These are phyloP conservation scores for Chrysochromulina tobinii DNA, from an alignment of 78 protist genomes.

Conservation along the genomic window DNA sequence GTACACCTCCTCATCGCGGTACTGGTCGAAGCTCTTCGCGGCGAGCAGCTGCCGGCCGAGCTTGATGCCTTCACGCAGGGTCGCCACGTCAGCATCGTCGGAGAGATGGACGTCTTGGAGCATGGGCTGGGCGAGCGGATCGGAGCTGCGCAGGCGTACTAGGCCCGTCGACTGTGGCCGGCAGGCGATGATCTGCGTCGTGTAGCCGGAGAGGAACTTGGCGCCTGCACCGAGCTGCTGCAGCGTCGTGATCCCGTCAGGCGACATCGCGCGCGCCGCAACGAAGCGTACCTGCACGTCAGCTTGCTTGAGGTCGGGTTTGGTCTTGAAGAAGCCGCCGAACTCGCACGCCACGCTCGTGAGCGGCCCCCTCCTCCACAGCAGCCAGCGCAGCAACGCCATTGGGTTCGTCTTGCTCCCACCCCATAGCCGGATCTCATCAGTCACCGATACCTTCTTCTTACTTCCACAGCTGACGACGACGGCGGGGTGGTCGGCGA, in stretches of 20 bases:
- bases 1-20: not conserved
- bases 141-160: not conserved
- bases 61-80: not conserved
- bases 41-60: not conserved
- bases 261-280: not conserved
- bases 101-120: not conserved
- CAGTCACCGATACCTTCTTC: not conserved
- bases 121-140: not conserved
- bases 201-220: not conserved
- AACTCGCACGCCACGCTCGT: not conserved
- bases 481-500: slow-evolving; percentile 51
- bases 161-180: not conserved
- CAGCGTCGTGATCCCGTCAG: not conserved
- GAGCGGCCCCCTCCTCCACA: not conserved
- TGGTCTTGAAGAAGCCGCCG: slow-evolving; percentile 1
- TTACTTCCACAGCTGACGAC: not conserved
- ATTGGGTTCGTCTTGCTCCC: not conserved
- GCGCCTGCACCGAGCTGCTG: not conserved
- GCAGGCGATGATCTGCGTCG: not conserved
- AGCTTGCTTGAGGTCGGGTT: not conserved
- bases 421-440: not conserved
- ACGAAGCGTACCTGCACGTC: slow-evolving; percentile 7
- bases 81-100: not conserved
- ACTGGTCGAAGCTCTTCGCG: not conserved
- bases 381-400: not conserved